Evolutionary conservation across 805 yeast genomes (phyloP), one percentile per base, ranked within the genome.

Genomic region (Wickerhamiella kurtzmanii): DNA sequence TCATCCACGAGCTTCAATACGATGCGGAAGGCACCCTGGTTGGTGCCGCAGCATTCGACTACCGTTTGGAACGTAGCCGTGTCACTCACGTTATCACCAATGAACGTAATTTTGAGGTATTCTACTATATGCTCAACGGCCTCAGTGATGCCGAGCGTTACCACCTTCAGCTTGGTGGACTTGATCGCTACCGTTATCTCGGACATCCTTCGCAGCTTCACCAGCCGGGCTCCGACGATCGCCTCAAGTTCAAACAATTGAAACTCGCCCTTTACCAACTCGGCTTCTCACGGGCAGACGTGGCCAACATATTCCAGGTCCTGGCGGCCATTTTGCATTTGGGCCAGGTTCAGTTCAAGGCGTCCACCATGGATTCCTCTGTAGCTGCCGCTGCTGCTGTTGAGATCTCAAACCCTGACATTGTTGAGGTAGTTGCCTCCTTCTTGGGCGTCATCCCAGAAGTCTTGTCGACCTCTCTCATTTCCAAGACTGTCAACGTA

Each of bases 91-190:
- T 74, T 40, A 70, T 74, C 35, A 58, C 65, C 3, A 64, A 69
- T 32, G 82, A 76, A 61, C 65, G 81, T 45, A 76, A 77, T 59
- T 76, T 73, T 59, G 80, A 76, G 53, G 71, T 75, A 2, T 76
- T 76, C 53, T 76, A 76, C 58, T 76, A 74, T 54, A 68, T 77
- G 45, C 61, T 76, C 17, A 69, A 70, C 47, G 80, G 80, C 1
- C 65, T 67, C 44, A 64, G 69, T n/a, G 57, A 60, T 11, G 55
- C 64, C 5, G 69, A 68, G 41, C 61, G 74, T 18, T 56, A 60
- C 4, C 67, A 66, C 32, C 64, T 74, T 43, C 70, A 66, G 4
- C 63, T 76, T 32, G 59, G 58, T 35, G 60, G 64, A 32, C 50
- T 57, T 19, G 66, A 68, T 46, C 63, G 66, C 22, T 67, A 62